phyloP scores from a whole-genome alignment of 2,329 filamentous ascomycete genomes.

The Pseudogymnoascus sp. region DNA sequence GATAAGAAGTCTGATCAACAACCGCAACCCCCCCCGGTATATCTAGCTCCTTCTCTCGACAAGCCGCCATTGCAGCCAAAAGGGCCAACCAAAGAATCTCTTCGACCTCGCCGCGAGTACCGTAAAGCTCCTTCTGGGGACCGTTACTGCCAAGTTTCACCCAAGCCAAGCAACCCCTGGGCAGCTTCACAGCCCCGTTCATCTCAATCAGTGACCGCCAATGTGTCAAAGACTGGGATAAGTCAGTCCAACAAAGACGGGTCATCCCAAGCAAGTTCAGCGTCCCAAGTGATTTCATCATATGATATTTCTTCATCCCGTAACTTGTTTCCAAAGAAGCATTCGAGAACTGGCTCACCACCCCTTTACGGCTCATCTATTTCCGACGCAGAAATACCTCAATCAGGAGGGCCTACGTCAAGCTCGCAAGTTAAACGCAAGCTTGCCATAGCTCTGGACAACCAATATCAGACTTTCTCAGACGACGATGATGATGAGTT shows the following conservation, averaged over 20 bases:
- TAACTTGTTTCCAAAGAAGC: slow-evolving; percentile 2
- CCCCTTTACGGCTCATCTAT: background rate
- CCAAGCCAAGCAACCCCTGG: background rate
- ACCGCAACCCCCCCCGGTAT: slow-evolving; percentile 6
- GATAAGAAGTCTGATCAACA: slow-evolving; percentile 15
- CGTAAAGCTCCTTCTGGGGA: background rate
- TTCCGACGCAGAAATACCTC: background rate
- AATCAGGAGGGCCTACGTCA: background rate
- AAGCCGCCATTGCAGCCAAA: background rate
- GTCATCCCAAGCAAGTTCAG: background rate
- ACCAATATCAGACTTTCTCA: background rate
- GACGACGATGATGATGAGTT: background rate
- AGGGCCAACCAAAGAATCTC: background rate
- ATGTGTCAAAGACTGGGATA: background rate
- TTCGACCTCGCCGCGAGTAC: background rate
- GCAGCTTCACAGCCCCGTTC: background rate
- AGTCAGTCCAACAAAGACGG: background rate
- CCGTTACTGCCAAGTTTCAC: background rate
- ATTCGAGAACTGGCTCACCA: background rate
- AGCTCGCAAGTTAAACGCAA: background rate
- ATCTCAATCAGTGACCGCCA: background rate
- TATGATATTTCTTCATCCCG: background rate
- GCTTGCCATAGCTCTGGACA: background rate
- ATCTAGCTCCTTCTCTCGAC: slow-evolving; percentile 19
- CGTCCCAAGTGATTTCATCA: background rate